A percentile compares a stretch with the other conserved stretches of the same genome.
Evolutionary conservation across 2,329 filamentous ascomycete genomes (phyloP).

Genomic region (Hypoxylon sp.): DNA sequence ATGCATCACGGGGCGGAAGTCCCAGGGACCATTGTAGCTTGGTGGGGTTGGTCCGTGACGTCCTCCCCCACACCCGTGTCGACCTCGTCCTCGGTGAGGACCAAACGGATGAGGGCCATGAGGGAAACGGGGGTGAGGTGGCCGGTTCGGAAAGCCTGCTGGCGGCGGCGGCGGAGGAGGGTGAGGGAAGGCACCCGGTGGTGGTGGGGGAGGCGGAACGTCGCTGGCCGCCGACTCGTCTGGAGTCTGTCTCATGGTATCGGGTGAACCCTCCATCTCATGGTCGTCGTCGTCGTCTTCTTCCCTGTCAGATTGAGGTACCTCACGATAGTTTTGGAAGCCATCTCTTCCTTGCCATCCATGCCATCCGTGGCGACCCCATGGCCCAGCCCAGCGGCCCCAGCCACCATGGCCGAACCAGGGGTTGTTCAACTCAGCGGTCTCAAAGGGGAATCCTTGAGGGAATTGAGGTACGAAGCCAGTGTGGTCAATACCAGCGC

Average conservation of each 20-base stretch:
- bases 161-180: slow-evolving; percentile 34
- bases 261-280: slow-evolving; percentile 57
- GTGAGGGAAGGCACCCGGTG: slow-evolving; percentile 31
- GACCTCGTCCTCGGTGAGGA: slow-evolving; percentile 39
- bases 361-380: slow-evolving; percentile 35
- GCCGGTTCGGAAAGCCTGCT: slow-evolving; percentile 26
- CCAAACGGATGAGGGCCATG: slow-evolving; percentile 47
- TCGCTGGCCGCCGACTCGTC: slow-evolving; percentile 39
- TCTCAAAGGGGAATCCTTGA: slow-evolving; percentile 56
- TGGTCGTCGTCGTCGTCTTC: slow-evolving; percentile 46
- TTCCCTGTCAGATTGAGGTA: slow-evolving; percentile 49
- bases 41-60: slow-evolving; percentile 43
- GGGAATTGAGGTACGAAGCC: slow-evolving; percentile 49
- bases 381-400: slow-evolving; percentile 37
- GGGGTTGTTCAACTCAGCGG: slow-evolving; percentile 40
- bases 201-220: slow-evolving; percentile 24
- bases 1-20: slow-evolving; percentile 59
- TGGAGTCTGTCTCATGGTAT: slow-evolving; percentile 50
- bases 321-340: slow-evolving; percentile 48
- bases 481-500: slow-evolving; percentile 59
- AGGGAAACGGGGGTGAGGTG: slow-evolving; percentile 37
- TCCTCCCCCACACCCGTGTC: slow-evolving; percentile 45
- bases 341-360: slow-evolving; percentile 43
- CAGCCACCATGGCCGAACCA: slow-evolving; percentile 38
- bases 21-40: slow-evolving; percentile 53